Evolutionary conservation across 177 flowering plant genomes (phyloP).

Genomic region (Tripterygium wilfordii): DNA sequence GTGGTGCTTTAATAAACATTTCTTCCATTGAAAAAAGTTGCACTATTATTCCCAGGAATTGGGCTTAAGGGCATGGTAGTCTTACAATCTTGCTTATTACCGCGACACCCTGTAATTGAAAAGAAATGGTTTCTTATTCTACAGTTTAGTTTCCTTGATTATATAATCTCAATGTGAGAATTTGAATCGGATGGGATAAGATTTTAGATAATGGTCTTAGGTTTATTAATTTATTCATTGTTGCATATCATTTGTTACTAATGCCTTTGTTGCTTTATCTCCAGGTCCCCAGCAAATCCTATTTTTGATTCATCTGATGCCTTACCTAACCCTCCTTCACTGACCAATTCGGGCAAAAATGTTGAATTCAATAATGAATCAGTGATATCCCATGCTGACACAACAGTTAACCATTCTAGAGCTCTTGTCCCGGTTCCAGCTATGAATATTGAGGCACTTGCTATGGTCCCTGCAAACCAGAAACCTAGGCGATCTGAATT

Average conservation of each 20-base stretch:
- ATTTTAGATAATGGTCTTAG: too few species aligned
- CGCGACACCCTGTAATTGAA: too few species aligned
- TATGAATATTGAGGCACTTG: conserved; percentile 43
- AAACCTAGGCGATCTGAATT: conserved; percentile 54
- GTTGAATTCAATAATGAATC: conserved; percentile 34
- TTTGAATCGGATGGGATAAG: too few species aligned
- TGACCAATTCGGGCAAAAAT: conserved; percentile 24
- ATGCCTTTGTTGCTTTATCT: neutral
- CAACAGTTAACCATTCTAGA: conserved; percentile 34
- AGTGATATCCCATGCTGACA: conserved; percentile 28
- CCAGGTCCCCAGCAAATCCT: conserved; percentile 36
- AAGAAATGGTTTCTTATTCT: too few species aligned
- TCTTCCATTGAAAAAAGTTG: too few species aligned
- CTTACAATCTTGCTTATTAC: too few species aligned
- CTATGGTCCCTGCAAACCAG: conserved; percentile 56
- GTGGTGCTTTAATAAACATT: too few species aligned
- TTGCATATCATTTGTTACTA: neutral
- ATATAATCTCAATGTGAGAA: too few species aligned
- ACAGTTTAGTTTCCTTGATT: too few species aligned
- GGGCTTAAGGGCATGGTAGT: conserved; percentile 8
- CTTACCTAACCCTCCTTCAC: conserved; percentile 26
- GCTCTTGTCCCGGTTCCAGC: conserved; percentile 64
- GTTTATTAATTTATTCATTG: too few species aligned
- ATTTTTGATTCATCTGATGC: conserved; percentile 33
- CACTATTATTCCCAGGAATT: too few species aligned